phyloP scores from a whole-genome alignment of 345 rosid genomes.

The Euphorbia tirucalli region DNA sequence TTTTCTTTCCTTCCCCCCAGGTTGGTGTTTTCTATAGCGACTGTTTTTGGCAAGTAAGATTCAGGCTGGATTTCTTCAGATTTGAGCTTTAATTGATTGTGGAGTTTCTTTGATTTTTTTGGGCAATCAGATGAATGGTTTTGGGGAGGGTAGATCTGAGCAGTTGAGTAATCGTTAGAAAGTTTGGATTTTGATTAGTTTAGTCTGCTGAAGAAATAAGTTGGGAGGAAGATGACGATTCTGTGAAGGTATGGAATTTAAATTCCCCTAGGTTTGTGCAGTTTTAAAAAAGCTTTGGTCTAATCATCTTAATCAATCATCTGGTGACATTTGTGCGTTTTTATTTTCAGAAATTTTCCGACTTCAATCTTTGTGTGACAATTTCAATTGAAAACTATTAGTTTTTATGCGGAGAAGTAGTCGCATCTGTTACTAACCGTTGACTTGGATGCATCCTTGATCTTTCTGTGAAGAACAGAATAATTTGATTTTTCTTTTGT shows the following conservation, averaged over 20 bases:
- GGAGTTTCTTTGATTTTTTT: neutral
- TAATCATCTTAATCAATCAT: neutral
- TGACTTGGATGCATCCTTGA: neutral
- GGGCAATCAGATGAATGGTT: too few species aligned
- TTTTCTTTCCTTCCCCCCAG: slow-evolving; percentile 1
- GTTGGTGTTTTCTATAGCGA: slow-evolving; percentile 12
- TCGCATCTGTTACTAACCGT: neutral
- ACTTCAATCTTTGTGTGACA: neutral
- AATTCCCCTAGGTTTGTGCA: neutral
- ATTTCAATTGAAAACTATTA: too few species aligned
- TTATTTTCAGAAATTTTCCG: neutral
- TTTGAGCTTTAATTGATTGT: neutral
- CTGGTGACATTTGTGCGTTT: neutral
- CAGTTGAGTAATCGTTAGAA: too few species aligned
- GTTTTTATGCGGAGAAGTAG: too few species aligned
- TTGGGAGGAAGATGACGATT: neutral
- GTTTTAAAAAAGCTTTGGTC: neutral
- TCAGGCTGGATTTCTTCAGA: neutral
- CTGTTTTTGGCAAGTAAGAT: too few species aligned
- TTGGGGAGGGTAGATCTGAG: slow-evolving; percentile 13
- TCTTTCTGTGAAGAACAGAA: too few species aligned
- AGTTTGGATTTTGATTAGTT: neutral
- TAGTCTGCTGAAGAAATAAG: too few species aligned
- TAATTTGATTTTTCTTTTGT: too few species aligned
- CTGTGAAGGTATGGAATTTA: slow-evolving; percentile 6